Base-by-base conservation (phyloP, 495 filamentous ascomycete species). In the Neurospora hispaniola region DNA sequence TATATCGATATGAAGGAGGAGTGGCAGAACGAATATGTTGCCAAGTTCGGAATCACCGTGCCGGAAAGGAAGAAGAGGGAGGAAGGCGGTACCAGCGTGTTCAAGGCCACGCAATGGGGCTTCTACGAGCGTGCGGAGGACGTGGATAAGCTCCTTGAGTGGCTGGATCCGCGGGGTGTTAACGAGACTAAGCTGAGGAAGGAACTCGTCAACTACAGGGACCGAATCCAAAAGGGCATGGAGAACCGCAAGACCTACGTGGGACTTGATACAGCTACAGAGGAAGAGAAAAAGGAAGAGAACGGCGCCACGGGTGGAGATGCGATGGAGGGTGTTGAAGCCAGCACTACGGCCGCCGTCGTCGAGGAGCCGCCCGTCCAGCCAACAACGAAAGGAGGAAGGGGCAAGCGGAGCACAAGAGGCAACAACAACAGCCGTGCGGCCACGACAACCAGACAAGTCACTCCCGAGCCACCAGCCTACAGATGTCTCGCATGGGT, bases 141-240 rank as follows among this genome's bases (percentile, higher is more conserved):
- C 31, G 80, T 99, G 8, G 93, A 94, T 69, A 86, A 85, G 72
- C 88, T 98, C 18, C 88, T 98, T 70, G 87, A 86, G 39, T 99
- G 96, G 96, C 86, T 99, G 6, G 96, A 99, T 77, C 83, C 89
- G 9, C 90, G 91, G 38, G 96, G 96, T 1, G 82, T 89, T 44
- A 92, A 96, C 42, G 96, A 99, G 81, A 81, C 89, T 42, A 94
- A 93, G 78, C 83, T 99, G 31, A 87, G 90, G 42, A 97, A 97
- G 80, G 94, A 97, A 81, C 86, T 99, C 3, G 83, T 90, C 71
- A 80, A 86, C 14, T 96, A 94, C 81, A 89, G 90, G 12, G 90
- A 93, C 12, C 88, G 88, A 76, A 98, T 99, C 71, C 83, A 85
- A 39, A 85, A 85, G 73, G 90, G 94, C 78, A 98, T 99, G 96